Conservation (phyloP, 1,284 basidiomycete genomes). For the Apiotrichum brassicae region DNA sequence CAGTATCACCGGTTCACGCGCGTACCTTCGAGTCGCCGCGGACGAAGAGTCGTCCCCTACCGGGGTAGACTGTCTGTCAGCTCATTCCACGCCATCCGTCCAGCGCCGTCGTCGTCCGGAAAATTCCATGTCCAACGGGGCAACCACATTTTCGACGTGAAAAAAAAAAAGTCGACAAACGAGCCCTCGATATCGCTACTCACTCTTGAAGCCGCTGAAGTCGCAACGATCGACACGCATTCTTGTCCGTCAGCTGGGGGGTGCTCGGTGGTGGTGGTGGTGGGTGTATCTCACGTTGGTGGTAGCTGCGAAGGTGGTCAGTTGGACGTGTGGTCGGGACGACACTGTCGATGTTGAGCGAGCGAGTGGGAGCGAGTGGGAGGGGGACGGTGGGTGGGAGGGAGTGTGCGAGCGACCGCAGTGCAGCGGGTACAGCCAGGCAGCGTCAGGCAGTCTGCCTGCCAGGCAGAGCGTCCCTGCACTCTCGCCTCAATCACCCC, state of each 20-base stretch:
- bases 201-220: conserved; percentile 76
- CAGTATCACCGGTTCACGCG: no score
- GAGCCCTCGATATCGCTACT: neutral
- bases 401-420: no score
- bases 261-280: neutral
- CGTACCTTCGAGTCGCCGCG: conserved; percentile 88
- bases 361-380: neutral
- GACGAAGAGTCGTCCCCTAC: conserved; percentile 91
- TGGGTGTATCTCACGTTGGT: neutral
- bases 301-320: neutral
- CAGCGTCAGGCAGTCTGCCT: neutral
- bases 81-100: no score
- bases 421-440: neutral
- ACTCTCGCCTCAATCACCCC: no score
- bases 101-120: neutral
- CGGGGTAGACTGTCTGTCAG: conserved; percentile 91
- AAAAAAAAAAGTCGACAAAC: no score
- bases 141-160: no score
- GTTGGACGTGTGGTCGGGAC: neutral
- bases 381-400: neutral
- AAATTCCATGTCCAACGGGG: no score
- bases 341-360: neutral
- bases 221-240: conserved; percentile 97
- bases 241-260: conserved; percentile 6
- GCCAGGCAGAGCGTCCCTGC: no score